A percentile compares a stretch with the other conserved stretches of the same genome.
phyloP scores from a whole-genome alignment of 164 flowering plant species.

The Dillenia turbinata region DNA sequence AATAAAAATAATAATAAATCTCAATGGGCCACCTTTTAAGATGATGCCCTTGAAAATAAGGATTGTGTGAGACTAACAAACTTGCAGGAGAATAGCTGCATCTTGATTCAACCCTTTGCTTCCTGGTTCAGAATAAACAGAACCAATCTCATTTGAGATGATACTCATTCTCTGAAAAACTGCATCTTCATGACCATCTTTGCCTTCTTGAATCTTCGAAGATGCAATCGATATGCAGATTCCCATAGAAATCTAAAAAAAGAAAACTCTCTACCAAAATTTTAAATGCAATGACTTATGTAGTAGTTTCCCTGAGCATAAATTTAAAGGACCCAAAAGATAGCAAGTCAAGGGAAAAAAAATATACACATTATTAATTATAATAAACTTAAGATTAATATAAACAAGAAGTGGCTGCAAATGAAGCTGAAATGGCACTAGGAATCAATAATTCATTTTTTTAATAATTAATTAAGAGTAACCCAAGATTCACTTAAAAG shows the following conservation, averaged over 20 bases:
- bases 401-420: conserved; percentile 15
- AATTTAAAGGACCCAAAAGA: conserved; percentile 8
- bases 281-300: neutral
- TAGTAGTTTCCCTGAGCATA: conserved; percentile 4
- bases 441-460: conserved; percentile 22
- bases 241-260: conserved; percentile 39
- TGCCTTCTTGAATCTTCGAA: conserved; percentile 36
- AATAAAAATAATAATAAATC: neutral
- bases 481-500: conserved; percentile 42
- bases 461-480: conserved; percentile 15
- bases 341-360: conserved; percentile 1
- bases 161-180: conserved; percentile 19
- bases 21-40: neutral
- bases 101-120: conserved; percentile 78
- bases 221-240: conserved; percentile 55
- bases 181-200: conserved; percentile 29
- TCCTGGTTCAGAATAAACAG: conserved; percentile 54
- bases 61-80: conserved; percentile 8
- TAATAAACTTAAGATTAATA: no score
- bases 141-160: conserved; percentile 20
- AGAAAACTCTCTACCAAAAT: neutral
- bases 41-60: no score
- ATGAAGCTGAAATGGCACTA: conserved; percentile 14
- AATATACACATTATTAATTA: neutral
- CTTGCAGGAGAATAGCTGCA: conserved; percentile 64